A percentile compares a stretch with the other conserved stretches of the same genome.
Conservation (phyloP, 306 rosid genomes). For the Chamaecrista fasciculata region DNA sequence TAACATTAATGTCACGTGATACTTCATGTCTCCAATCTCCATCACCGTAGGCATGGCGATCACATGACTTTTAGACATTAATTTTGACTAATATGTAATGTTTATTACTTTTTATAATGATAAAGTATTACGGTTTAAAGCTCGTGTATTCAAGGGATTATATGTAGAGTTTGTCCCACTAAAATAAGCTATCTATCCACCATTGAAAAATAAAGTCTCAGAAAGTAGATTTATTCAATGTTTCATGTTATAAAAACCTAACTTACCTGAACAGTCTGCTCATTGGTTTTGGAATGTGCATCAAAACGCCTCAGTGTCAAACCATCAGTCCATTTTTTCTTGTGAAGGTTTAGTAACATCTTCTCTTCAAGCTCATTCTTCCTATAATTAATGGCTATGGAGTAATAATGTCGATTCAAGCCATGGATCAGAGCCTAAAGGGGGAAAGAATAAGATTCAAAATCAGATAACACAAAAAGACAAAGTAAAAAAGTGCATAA, state of each 20-base stretch:
- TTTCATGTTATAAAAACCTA: conserved; percentile 21
- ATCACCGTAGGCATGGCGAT: too few relatives aligned
- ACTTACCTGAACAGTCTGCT: conserved; percentile 86
- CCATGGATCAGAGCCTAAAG: conserved; percentile 93
- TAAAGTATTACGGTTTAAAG: too few relatives aligned
- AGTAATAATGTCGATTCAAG: conserved; percentile 90
- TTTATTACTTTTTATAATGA: too few relatives aligned
- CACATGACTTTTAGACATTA: too few relatives aligned
- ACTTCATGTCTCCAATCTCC: too few relatives aligned
- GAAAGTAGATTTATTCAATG: background rate
- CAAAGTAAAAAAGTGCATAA: conserved; percentile 13
- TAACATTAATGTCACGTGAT: too few relatives aligned
- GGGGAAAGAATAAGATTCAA: conserved; percentile 20
- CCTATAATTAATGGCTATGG: conserved; percentile 87
- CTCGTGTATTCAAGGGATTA: too few relatives aligned
- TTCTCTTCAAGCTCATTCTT: conserved; percentile 95
- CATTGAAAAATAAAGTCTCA: background rate
- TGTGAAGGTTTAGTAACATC: conserved; percentile 90
- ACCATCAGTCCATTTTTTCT: conserved; percentile 98
- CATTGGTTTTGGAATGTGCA: conserved; percentile 89
- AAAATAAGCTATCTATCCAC: background rate
- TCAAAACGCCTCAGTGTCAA: conserved; percentile 74
- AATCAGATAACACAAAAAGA: background rate
- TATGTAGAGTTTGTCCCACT: too few relatives aligned
- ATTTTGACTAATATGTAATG: too few relatives aligned